A percentile compares a stretch with the other conserved stretches of the same genome.
Conservation (phyloP, 73 alveolate species). For the Paramecium octaurelia region DNA sequence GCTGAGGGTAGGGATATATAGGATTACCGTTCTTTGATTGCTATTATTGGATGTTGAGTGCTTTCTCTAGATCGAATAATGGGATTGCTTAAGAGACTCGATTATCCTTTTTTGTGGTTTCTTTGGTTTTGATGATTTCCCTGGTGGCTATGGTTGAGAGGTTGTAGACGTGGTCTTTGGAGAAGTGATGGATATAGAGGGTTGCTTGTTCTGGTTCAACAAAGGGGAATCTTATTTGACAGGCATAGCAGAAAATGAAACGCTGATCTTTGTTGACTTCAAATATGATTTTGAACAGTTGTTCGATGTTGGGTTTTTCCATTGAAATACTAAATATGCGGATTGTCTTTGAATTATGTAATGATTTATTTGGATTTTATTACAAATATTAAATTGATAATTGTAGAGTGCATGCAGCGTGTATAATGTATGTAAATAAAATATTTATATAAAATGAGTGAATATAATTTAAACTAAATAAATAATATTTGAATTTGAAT, state of each 20-base stretch:
- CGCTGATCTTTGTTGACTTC: neutral
- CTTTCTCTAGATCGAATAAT: neutral
- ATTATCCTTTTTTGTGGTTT: neutral
- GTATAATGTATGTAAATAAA: neutral
- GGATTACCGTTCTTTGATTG: neutral
- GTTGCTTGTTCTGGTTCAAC: neutral
- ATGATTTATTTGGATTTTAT: neutral
- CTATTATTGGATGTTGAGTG: neutral
- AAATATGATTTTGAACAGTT: neutral
- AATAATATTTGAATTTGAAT: neutral
- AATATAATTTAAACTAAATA: neutral
- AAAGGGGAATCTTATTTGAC: neutral
- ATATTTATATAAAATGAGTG: neutral
- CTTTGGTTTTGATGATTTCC: neutral
- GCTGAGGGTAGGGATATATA: neutral
- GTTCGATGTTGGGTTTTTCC: neutral
- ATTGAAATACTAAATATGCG: neutral
- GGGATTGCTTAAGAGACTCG: neutral
- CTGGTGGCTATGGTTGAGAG: neutral
- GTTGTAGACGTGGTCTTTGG: neutral
- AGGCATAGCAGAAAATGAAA: neutral
- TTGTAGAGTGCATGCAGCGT: neutral
- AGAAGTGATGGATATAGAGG: neutral
- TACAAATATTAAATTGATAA: neutral
- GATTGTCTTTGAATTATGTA: neutral